Percentiles rank a stretch among this genome's conserved stretches.
phyloP scores from a whole-genome alignment of 345 rosid genomes.

The Noccaea caerulescens region DNA sequence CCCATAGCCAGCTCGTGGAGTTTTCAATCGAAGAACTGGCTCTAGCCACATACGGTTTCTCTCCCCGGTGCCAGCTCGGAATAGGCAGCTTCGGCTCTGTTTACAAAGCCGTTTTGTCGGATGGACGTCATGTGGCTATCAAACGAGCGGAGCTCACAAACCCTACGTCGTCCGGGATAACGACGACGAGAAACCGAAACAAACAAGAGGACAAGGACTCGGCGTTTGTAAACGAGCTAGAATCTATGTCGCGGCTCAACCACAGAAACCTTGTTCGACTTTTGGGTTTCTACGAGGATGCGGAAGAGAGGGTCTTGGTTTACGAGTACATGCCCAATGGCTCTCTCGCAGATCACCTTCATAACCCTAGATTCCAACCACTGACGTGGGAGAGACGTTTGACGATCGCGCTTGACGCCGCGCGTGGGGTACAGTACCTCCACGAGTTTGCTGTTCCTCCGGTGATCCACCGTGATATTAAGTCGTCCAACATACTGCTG shows the following conservation, averaged over 20 bases:
- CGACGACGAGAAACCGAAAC: constrained; percentile 28
- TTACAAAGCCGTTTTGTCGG: constrained; percentile 57
- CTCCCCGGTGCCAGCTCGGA: constrained; percentile 61
- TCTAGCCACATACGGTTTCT: constrained; percentile 64
- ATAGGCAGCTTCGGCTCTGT: constrained; percentile 83
- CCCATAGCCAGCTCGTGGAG: constrained; percentile 60
- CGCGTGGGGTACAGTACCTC: constrained; percentile 74
- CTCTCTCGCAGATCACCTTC: constrained; percentile 74
- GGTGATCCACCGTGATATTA: constrained; percentile 84
- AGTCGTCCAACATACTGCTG: constrained; percentile 74
- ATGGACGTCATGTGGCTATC: constrained; percentile 72
- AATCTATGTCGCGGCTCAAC: constrained; percentile 71
- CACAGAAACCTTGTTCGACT: constrained; percentile 77
- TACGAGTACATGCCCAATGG: constrained; percentile 75
- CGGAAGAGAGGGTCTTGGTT: constrained; percentile 58
- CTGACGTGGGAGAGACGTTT: constrained; percentile 70
- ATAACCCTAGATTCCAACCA: constrained; percentile 50
- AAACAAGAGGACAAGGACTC: constrained; percentile 59
- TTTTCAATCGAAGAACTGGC: constrained; percentile 54
- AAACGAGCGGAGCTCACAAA: constrained; percentile 65
- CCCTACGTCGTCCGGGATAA: constrained; percentile 26
- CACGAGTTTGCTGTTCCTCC: constrained; percentile 67
- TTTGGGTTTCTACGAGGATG: constrained; percentile 71
- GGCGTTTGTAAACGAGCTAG: constrained; percentile 79
- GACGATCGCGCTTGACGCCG: constrained; percentile 69